Percentiles rank a stretch among this genome's conserved stretches.
Evolutionary conservation across 495 filamentous ascomycete genomes (phyloP).

Genomic region (Penicillium desertorum): DNA sequence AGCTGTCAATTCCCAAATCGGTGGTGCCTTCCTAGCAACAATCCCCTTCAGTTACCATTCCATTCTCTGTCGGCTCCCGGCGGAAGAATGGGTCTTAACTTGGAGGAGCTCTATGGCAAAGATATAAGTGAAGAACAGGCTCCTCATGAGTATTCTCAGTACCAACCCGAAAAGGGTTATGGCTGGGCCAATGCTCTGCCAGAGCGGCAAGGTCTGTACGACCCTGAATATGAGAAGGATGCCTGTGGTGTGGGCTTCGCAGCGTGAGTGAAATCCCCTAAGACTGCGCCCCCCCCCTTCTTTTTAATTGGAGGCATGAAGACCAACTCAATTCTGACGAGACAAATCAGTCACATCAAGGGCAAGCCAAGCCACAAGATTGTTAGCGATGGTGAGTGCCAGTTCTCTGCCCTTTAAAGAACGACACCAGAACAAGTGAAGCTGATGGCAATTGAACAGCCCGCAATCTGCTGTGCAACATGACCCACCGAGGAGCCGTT

Average conservation of each 20-base stretch:
- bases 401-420: not conserved
- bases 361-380: conserved; percentile 98
- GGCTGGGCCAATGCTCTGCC: conserved; percentile 97
- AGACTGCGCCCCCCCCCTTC: not conserved
- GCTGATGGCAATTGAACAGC: conserved; percentile 50
- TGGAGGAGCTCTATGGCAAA: conserved; percentile 64
- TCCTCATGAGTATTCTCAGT: conserved; percentile 69
- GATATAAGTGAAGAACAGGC: conserved; percentile 60
- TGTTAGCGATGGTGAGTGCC: conserved; percentile 88
- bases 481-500: conserved; percentile 99
- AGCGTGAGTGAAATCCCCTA: conserved; percentile 62
- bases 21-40: conserved; percentile 24
- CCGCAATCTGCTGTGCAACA: conserved; percentile 95
- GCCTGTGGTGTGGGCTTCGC: conserved; percentile 99
- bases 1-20: conserved; percentile 16
- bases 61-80: conserved; percentile 49
- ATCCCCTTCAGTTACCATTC: conserved; percentile 20
- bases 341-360: conserved; percentile 78
- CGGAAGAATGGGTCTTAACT: conserved; percentile 68
- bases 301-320: conserved; percentile 13
- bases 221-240: conserved; percentile 97
- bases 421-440: not conserved
- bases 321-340: not conserved
- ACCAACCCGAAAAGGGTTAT: conserved; percentile 80
- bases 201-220: conserved; percentile 97